Conservation (phyloP, 768 basidiomycete species). For the Daedaleopsis sinensis region DNA sequence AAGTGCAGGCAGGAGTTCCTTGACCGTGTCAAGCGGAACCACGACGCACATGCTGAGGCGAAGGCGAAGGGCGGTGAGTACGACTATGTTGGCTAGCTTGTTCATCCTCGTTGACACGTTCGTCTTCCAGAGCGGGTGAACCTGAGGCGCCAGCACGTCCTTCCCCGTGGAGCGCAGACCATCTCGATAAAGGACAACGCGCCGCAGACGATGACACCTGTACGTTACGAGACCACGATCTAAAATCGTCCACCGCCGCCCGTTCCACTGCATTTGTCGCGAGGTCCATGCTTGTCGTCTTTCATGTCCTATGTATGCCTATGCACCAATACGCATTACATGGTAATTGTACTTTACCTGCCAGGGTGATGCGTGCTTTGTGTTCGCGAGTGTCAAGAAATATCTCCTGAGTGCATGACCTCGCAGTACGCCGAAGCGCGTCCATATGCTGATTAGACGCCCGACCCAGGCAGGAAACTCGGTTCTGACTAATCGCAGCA, state of each 20-base stretch:
- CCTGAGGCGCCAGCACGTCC: slow-evolving; percentile 84
- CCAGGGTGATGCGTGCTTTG: not conserved
- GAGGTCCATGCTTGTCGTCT: slow-evolving; percentile 20
- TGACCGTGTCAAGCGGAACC: slow-evolving; percentile 99
- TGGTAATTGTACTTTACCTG: slow-evolving; percentile 19
- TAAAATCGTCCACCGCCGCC: slow-evolving; percentile 44
- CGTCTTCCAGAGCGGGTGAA: slow-evolving; percentile 65
- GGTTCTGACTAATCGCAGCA: not conserved
- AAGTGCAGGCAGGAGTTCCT: slow-evolving; percentile 74
- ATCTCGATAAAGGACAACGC: slow-evolving; percentile 76
- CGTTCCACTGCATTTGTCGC: slow-evolving; percentile 9
- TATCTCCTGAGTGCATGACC: too few relatives aligned
- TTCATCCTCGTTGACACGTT: slow-evolving; percentile 1
- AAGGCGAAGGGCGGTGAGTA: slow-evolving; percentile 83
- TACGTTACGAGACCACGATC: slow-evolving; percentile 96
- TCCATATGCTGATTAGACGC: not conserved
- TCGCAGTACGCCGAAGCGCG: not conserved
- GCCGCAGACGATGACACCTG: slow-evolving; percentile 91
- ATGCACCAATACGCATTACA: slow-evolving; percentile 22
- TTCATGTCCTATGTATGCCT: slow-evolving; percentile 22
- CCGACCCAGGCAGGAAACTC: too few relatives aligned
- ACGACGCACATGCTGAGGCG: slow-evolving; percentile 89
- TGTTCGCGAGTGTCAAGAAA: too few relatives aligned
- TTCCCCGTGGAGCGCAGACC: slow-evolving; percentile 77
- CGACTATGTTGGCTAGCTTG: not conserved